phyloP scores from a whole-genome alignment of 306 rosid species.

The Casuarina equisetifolia region DNA sequence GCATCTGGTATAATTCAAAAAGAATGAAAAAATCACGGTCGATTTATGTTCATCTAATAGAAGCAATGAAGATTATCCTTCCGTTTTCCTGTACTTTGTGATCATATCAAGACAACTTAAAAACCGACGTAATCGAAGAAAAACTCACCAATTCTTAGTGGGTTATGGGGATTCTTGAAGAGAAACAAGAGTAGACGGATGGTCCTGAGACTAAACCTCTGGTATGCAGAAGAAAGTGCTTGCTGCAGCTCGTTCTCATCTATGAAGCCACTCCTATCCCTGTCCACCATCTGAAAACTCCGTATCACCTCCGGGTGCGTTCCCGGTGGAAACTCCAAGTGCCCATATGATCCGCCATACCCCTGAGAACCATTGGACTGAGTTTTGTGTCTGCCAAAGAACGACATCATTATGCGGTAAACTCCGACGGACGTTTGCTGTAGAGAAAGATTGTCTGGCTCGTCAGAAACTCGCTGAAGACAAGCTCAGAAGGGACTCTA shows the following conservation, averaged over 20 bases:
- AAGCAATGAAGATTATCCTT: neutral
- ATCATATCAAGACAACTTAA: neutral
- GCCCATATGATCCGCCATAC: slow-evolving; percentile 23
- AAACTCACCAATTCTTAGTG: slow-evolving; percentile 54
- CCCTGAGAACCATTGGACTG: neutral
- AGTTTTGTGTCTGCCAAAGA: neutral
- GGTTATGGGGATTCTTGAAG: slow-evolving; percentile 52
- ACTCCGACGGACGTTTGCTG: neutral
- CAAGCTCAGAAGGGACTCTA: neutral
- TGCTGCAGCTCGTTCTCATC: slow-evolving; percentile 75
- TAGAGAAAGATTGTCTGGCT: neutral
- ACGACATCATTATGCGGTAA: neutral
- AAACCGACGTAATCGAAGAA: neutral
- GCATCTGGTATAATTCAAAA: neutral
- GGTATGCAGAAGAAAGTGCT: slow-evolving; percentile 80
- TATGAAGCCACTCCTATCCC: slow-evolving; percentile 77
- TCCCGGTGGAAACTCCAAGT: slow-evolving; percentile 59
- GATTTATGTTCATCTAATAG: neutral
- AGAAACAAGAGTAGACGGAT: slow-evolving; percentile 82
- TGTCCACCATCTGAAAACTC: slow-evolving; percentile 81
- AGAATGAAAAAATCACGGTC: neutral
- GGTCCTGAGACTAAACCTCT: slow-evolving; percentile 62
- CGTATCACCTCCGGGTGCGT: slow-evolving; percentile 64
- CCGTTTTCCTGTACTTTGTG: neutral
- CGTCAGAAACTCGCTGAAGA: neutral